These are phyloP conservation scores for Salix viminalis DNA, from an alignment of 345 rosid genomes.

Conservation along the genomic window DNA sequence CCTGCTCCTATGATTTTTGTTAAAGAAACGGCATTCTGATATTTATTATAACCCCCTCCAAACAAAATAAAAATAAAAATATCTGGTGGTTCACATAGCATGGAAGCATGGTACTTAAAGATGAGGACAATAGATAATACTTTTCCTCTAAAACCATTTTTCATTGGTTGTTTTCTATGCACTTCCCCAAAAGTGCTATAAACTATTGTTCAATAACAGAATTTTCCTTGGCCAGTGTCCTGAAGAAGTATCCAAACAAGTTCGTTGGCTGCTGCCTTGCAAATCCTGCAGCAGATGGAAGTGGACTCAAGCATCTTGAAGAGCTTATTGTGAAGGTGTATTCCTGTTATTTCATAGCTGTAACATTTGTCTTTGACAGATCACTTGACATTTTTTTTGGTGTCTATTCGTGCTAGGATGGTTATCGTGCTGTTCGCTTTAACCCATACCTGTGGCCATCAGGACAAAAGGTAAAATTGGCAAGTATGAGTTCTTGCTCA, in stretches of 20 bases:
- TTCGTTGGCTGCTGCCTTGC: slow-evolving; percentile 93
- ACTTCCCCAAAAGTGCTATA: neutral
- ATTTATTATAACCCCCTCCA: neutral
- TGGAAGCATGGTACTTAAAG: neutral
- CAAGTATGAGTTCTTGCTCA: neutral
- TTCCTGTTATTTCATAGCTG: neutral
- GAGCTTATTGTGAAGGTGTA: slow-evolving; percentile 69
- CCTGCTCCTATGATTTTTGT: neutral
- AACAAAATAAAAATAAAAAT: neutral
- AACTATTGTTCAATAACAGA: slow-evolving; percentile 7
- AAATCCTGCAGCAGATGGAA: slow-evolving; percentile 86
- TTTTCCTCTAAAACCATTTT: neutral
- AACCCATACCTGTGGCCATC: slow-evolving; percentile 92
- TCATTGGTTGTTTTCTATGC: slow-evolving; percentile 2
- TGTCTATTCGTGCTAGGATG: slow-evolving; percentile 48
- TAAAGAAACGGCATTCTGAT: neutral
- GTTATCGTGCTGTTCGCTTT: slow-evolving; percentile 83
- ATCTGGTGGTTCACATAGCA: neutral
- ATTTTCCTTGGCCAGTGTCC: slow-evolving; percentile 42
- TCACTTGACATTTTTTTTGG: slow-evolving; percentile 7
- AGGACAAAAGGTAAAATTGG: slow-evolving; percentile 60
- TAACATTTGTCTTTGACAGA: neutral
- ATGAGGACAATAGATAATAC: neutral
- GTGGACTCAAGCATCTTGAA: slow-evolving; percentile 67
- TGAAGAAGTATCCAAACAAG: slow-evolving; percentile 73